Evolutionary conservation across 2,329 filamentous ascomycete genomes (phyloP).

Genomic region (Pochonia chlamydosporia): DNA sequence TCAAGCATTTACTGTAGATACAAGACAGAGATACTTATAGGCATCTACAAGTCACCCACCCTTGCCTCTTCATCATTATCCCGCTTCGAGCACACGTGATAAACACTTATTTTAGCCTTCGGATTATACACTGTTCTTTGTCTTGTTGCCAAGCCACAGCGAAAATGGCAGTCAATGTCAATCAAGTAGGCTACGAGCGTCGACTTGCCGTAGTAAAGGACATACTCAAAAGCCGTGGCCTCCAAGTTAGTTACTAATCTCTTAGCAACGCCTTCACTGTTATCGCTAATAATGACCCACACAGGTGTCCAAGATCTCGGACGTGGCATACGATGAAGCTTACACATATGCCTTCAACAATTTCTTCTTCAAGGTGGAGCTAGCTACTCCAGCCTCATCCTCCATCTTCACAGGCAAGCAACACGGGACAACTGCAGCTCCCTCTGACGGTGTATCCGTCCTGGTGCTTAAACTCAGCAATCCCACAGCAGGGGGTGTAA

Average conservation of each 20-base stretch:
- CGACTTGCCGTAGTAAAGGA: conserved; percentile 10
- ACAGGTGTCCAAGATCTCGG: conserved; percentile 10
- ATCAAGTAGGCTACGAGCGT: conserved; percentile 11
- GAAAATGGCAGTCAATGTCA: conserved; percentile 5
- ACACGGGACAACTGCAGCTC: conserved; percentile 10
- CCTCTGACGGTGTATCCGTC: conserved; percentile 7
- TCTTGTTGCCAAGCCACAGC: no score
- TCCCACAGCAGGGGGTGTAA: conserved; percentile 14
- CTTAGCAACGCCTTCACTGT: not conserved
- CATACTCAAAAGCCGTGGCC: conserved; percentile 9
- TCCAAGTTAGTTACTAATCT: conserved; percentile 5
- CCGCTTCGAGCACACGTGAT: no score
- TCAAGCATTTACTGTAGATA: no score
- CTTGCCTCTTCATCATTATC: no score
- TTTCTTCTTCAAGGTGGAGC: conserved; percentile 18
- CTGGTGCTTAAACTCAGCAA: conserved; percentile 20
- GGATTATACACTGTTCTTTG: no score
- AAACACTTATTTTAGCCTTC: no score
- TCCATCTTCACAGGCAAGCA: conserved; percentile 10
- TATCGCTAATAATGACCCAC: not conserved
- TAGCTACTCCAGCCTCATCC: conserved; percentile 9
- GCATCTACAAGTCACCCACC: no score
- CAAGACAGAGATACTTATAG: no score
- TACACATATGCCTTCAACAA: conserved; percentile 18
- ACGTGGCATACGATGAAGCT: conserved; percentile 14